Evolutionary conservation across 768 basidiomycete genomes (phyloP), one percentile per base, ranked within the genome.

Genomic region (Leccinum subtestaceum): DNA sequence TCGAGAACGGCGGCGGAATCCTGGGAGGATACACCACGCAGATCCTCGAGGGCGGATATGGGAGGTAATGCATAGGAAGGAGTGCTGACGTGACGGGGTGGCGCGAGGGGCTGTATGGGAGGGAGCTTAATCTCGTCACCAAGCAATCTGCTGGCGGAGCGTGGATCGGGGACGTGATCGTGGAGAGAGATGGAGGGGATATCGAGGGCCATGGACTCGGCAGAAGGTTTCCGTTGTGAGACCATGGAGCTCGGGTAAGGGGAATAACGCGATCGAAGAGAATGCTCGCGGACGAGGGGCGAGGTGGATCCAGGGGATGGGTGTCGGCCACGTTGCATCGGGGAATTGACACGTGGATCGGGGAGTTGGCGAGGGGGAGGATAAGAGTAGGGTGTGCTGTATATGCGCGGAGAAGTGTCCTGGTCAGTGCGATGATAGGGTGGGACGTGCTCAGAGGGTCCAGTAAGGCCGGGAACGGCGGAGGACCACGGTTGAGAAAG

Each of bases 1-100:
- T 84, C 76, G 50, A 91, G 72, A 7, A 91, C 88, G 6, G 86
- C 83, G 5, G 84, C 83, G 0, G 87, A 84, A 67, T 89, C 86
- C 38, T 78, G 58, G 60, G 76, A 70, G 65, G 74, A 69, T 21
- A 81, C 72, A 2, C 84, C 83, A 9, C 85, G 78, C 52, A 85
- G 68, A 59, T 84, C 83, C 68, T 89, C 88, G 64, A 91, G 72
- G 0, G 86, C 83, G 7, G 87, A 84, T 57, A 89, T 88, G 1
- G 87, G 86, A 1, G 87, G 88, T 4, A 89, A 68, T 2, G 85
- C 82, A 60, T 85, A 86, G 2, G 76, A 72, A 2, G 78, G 70
- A 15, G 72, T 71, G 27, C 65, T 72, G 15, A 71, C 62, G 45
- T 66, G 66, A 50, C 61, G 68, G 2, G 69, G 62, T 1, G 67